These are phyloP conservation scores for Quercus tomentella DNA, from an alignment of 331 rosid genomes.

Conservation along the genomic window DNA sequence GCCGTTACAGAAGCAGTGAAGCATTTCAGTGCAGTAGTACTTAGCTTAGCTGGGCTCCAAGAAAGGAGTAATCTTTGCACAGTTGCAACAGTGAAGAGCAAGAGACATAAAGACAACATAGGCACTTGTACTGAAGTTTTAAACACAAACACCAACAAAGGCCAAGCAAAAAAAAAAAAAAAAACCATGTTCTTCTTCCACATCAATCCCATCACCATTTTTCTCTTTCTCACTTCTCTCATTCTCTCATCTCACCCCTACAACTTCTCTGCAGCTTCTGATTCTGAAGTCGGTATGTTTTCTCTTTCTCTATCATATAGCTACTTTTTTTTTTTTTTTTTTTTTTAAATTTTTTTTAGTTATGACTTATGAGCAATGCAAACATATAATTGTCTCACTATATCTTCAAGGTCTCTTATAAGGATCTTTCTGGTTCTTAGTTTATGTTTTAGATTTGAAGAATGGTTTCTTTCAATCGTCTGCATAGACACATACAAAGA, in stretches of 20 bases:
- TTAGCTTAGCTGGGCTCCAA: too few species aligned
- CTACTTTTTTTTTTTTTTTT: not conserved
- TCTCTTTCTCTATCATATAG: not conserved
- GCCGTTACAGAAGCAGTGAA: too few species aligned
- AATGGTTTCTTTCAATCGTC: not conserved
- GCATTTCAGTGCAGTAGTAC: too few species aligned
- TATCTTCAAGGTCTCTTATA: not conserved
- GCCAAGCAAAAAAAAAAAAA: not conserved
- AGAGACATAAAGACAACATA: not conserved
- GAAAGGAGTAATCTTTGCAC: too few species aligned
- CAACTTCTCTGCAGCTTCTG: conserved; percentile 21
- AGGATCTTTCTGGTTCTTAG: not conserved
- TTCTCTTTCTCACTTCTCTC: conserved; percentile 10
- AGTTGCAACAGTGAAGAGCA: too few species aligned
- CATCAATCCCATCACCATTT: conserved; percentile 11
- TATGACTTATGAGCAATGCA: not conserved
- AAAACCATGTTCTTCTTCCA: conserved; percentile 1
- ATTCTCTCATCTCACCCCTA: conserved; percentile 23
- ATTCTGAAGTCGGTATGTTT: conserved; percentile 25
- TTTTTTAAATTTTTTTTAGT: not conserved
- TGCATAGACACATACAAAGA: not conserved
- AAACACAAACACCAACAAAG: not conserved
- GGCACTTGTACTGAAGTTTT: not conserved
- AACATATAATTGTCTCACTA: not conserved
- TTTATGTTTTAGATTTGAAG: not conserved